These are phyloP conservation scores for Fomitopsis pinicola DNA, from an alignment of 1,284 basidiomycete species.

Conservation along the genomic window DNA sequence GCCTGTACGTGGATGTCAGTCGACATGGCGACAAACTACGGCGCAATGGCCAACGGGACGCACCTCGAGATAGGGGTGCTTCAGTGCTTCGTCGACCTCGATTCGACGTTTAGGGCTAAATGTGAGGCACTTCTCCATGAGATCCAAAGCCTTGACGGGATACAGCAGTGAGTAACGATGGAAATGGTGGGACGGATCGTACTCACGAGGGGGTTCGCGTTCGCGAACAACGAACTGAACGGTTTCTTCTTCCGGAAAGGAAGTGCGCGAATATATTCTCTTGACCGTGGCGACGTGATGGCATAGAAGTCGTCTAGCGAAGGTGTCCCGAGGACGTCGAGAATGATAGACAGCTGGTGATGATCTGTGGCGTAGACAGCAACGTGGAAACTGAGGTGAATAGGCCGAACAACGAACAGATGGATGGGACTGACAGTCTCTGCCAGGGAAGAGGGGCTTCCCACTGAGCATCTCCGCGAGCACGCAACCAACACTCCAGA, in stretches of 20 bases:
- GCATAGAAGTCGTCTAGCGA: slow-evolving; percentile 91
- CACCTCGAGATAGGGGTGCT: slow-evolving; percentile 87
- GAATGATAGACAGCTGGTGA: slow-evolving; percentile 84
- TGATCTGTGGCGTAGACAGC: slow-evolving; percentile 53
- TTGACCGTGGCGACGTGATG: slow-evolving; percentile 80
- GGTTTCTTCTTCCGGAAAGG: slow-evolving; percentile 87
- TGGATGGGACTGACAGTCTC: slow-evolving; percentile 53
- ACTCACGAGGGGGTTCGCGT: slow-evolving; percentile 72
- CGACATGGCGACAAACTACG: not conserved
- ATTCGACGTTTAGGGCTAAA: slow-evolving; percentile 92
- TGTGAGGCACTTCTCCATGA: slow-evolving; percentile 87
- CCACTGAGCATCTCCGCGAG: slow-evolving; percentile 93
- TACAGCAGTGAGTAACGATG: not conserved
- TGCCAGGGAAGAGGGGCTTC: slow-evolving; percentile 86
- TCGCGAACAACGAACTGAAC: slow-evolving; percentile 73
- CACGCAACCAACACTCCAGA: slow-evolving; percentile 93
- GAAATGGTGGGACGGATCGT: not conserved
- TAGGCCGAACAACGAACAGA: slow-evolving; percentile 12
- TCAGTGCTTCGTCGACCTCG: slow-evolving; percentile 84
- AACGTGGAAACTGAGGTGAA: slow-evolving; percentile 26
- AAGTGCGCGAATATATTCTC: slow-evolving; percentile 91
- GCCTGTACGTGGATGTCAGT: slow-evolving; percentile 40
- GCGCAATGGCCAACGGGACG: not conserved
- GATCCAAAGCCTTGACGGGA: slow-evolving; percentile 64
- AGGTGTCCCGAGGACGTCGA: slow-evolving; percentile 88